These are phyloP conservation scores for Gossypium aridum DNA, from an alignment of 441 rosid genomes.

Conservation along the genomic window DNA sequence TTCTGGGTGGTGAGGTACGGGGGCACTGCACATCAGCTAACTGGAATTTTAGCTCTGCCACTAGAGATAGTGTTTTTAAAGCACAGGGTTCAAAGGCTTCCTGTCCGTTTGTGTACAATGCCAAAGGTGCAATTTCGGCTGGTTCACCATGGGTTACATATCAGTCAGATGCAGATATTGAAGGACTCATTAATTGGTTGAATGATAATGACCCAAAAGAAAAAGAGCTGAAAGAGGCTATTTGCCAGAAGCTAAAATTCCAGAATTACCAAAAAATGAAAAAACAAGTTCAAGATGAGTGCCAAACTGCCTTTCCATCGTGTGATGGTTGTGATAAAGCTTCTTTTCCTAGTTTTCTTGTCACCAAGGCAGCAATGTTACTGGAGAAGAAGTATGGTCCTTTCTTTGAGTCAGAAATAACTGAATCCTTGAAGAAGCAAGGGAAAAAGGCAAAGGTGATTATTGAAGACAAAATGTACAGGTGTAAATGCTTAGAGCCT, in stretches of 20 bases:
- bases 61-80: slow-evolving; percentile 18
- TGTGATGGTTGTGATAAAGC: slow-evolving; percentile 20
- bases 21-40: slow-evolving; percentile 8
- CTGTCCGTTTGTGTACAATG: slow-evolving; percentile 46
- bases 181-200: slow-evolving; percentile 71
- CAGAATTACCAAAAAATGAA: slow-evolving; percentile 35
- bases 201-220: slow-evolving; percentile 56
- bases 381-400: slow-evolving; percentile 78
- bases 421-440: slow-evolving; percentile 34
- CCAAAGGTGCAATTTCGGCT: slow-evolving; percentile 31
- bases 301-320: slow-evolving; percentile 19
- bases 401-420: slow-evolving; percentile 35
- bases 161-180: slow-evolving; percentile 71
- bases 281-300: slow-evolving; percentile 29
- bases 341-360: slow-evolving; percentile 30
- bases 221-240: slow-evolving; percentile 71
- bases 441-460: slow-evolving; percentile 47
- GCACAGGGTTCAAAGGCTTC: slow-evolving; percentile 52
- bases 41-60: slow-evolving; percentile 21
- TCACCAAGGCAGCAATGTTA: slow-evolving; percentile 63
- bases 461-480: slow-evolving; percentile 48
- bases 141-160: slow-evolving; percentile 57
- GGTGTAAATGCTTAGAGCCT: slow-evolving; percentile 87
- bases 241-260: slow-evolving; percentile 57
- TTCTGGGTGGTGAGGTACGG: slow-evolving; percentile 3